Base-by-base conservation (phyloP, 306 rosid species). In the Vigna unguiculata region DNA sequence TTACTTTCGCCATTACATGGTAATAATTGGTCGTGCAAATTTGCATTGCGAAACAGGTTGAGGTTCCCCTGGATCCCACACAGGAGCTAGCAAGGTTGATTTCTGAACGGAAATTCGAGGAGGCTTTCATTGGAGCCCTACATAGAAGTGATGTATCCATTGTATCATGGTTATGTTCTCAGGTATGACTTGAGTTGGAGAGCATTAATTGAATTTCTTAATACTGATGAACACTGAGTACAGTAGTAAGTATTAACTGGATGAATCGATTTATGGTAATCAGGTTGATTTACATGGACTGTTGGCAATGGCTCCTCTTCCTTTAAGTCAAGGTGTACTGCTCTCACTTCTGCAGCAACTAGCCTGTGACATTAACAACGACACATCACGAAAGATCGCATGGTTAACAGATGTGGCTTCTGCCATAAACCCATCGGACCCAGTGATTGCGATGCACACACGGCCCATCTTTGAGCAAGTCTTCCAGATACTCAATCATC, bases 301-400 rank as follows among this genome's bases (percentile, higher is more conserved):
- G 15, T 46, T 96, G 83, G 52, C 92, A 15, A 62, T 80, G 83
- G 91, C 72, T 54, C 91, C 98, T 78, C 91, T 91, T 16, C 96
- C 97, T n/a, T 85, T 96, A 85, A 91, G 96, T 89, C 99, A 96
- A 83, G 99, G 98, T 55, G 98, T 93, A 68, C 83, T 96, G 61
- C 94, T 96, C 9, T 93, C 99, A 5, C 99, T 96, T 83, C 71
- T 96, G 85, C 99, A 96, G 79, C 99, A 96, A 77, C 65, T 96
- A 85, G 97, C 97, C 0, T 96, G 97, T 28, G 99, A 93, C 68
- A 88, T 96, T 71, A 90, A 74, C 88, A 87, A 76, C 0, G 97
- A 93, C 16, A 19, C 83, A 40, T 36, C 90, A 13, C 88, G 89
- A 25, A 96, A 96, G 75, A 32, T 93, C 5, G 74, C 84, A 2